Conservation (phyloP, 2,329 filamentous ascomycete genomes). For the Hymenoscyphus repandus region DNA sequence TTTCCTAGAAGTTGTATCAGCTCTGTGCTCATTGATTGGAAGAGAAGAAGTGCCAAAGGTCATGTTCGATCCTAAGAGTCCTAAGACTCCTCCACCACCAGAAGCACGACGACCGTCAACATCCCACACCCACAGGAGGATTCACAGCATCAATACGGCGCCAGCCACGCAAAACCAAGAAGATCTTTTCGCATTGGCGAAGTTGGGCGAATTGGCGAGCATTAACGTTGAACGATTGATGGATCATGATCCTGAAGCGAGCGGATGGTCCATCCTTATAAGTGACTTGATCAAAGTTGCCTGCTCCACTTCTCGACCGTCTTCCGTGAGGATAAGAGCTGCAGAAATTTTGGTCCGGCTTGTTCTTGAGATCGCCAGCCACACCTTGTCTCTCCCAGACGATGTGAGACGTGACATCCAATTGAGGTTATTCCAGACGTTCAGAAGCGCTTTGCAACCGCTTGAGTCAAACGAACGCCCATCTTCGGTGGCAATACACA, state of each 20-base stretch:
- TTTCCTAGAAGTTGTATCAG: slow-evolving; percentile 71
- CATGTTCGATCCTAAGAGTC: slow-evolving; percentile 23
- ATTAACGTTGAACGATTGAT: slow-evolving; percentile 74
- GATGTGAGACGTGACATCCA: slow-evolving; percentile 58
- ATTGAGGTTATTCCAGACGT: slow-evolving; percentile 62
- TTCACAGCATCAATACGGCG: slow-evolving; percentile 43
- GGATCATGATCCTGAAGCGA: slow-evolving; percentile 57
- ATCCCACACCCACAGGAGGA: slow-evolving; percentile 28
- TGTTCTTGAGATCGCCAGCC: slow-evolving; percentile 51
- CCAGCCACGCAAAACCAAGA: slow-evolving; percentile 52
- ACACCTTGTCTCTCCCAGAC: slow-evolving; percentile 47
- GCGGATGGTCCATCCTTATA: slow-evolving; percentile 70
- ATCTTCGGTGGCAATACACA: slow-evolving; percentile 51
- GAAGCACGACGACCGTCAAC: slow-evolving; percentile 23
- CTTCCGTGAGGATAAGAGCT: slow-evolving; percentile 53
- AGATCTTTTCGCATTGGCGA: slow-evolving; percentile 64
- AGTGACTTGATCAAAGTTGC: slow-evolving; percentile 48
- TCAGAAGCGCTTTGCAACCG: slow-evolving; percentile 55
- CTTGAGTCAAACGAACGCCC: slow-evolving; percentile 51
- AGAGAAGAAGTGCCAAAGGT: slow-evolving; percentile 20
- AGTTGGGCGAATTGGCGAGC: slow-evolving; percentile 65
- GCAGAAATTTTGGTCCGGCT: slow-evolving; percentile 59
- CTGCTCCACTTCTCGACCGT: slow-evolving; percentile 41
- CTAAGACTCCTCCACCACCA: slow-evolving; percentile 19
- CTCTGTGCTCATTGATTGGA: slow-evolving; percentile 67